Percentiles rank a stretch among this genome's conserved stretches.
phyloP scores from a whole-genome alignment of 75 land plant genomes.

The Pinus albicaulis region DNA sequence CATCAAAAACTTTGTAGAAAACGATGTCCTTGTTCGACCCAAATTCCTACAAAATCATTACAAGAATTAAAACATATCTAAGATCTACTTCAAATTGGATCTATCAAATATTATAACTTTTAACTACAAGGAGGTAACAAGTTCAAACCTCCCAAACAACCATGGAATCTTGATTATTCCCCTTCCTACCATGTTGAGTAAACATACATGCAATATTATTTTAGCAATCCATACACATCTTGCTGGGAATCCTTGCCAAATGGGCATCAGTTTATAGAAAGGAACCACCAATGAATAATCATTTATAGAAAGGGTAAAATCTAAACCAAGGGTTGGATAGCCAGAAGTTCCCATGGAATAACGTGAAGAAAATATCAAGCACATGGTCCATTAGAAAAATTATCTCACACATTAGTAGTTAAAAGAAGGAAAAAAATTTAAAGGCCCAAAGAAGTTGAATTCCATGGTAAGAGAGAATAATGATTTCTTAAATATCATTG shows the following conservation, averaged over 20 bases:
- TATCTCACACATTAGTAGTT: too few species aligned
- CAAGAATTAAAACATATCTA: background rate
- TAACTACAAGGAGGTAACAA: background rate
- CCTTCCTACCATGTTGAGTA: conserved; percentile 85
- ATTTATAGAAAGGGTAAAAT: too few species aligned
- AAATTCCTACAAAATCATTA: conserved; percentile 42
- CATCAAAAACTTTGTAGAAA: conserved; percentile 89
- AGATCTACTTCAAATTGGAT: background rate
- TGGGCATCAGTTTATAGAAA: conserved; percentile 47
- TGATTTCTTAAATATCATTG: too few species aligned
- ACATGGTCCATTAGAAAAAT: too few species aligned
- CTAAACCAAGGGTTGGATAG: too few species aligned
- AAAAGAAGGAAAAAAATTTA: too few species aligned
- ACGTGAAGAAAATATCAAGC: too few species aligned
- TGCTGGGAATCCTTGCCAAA: conserved; percentile 49
- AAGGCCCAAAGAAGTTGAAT: too few species aligned
- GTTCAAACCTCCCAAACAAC: conserved; percentile 88
- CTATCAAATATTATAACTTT: too few species aligned
- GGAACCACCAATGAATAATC: too few species aligned
- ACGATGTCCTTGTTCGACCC: conserved; percentile 55
- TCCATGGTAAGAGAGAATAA: too few species aligned
- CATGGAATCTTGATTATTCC: conserved; percentile 92
- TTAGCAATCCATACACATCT: conserved; percentile 61
- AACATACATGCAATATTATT: conserved; percentile 59
- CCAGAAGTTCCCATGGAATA: too few species aligned